phyloP scores from a whole-genome alignment of 2,329 filamentous ascomycete genomes.

The Calonectria honghensis region DNA sequence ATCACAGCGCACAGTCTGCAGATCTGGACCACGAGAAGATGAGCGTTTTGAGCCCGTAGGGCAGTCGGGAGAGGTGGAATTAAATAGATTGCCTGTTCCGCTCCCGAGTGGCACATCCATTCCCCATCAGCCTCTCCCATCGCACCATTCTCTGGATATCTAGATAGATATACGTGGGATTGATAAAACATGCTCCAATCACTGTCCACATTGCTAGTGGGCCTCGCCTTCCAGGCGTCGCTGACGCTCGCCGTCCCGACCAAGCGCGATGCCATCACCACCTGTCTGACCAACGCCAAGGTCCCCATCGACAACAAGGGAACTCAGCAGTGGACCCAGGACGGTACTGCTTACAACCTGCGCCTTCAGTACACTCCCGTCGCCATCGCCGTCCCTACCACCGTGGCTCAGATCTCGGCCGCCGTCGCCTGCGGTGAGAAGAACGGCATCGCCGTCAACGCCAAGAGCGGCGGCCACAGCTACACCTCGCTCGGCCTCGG shows the following conservation, averaged over 20 bases:
- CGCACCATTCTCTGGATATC: neutral
- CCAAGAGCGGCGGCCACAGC: conserved; percentile 72
- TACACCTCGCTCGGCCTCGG: conserved; percentile 70
- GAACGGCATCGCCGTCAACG: conserved; percentile 67
- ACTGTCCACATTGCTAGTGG: conserved; percentile 18
- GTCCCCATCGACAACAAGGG: conserved; percentile 51
- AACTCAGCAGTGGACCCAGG: conserved; percentile 56
- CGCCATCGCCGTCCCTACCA: conserved; percentile 58
- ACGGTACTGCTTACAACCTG: conserved; percentile 59
- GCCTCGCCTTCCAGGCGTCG: conserved; percentile 31
- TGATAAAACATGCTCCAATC: conserved; percentile 29
- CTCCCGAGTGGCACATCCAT: neutral
- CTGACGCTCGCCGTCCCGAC: conserved; percentile 43
- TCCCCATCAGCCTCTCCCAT: neutral
- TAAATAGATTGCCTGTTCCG: neutral
- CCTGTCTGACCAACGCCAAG: conserved; percentile 54
- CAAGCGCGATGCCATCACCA: conserved; percentile 52
- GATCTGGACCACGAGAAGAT: conserved; percentile 20
- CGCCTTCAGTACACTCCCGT: conserved; percentile 58
- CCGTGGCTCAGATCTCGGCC: conserved; percentile 64
- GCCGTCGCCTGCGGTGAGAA: conserved; percentile 68
- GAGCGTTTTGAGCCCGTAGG: neutral
- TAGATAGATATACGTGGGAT: neutral
- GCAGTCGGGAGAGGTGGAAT: neutral
- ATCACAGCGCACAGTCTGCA: conserved; percentile 29